Conservation (phyloP, 805 yeast species). For the Candida pini region DNA sequence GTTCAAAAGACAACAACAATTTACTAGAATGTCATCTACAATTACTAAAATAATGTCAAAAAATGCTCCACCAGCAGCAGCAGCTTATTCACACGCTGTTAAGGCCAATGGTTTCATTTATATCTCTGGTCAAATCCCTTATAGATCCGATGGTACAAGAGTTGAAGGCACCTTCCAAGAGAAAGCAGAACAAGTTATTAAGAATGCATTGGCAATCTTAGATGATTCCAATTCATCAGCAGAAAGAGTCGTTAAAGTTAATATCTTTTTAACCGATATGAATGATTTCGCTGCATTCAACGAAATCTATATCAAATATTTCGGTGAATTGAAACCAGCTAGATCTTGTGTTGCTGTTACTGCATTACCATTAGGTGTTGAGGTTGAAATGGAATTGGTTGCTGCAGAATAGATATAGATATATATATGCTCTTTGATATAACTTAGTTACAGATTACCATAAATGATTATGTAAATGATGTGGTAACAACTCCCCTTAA, state of each 20-base stretch:
- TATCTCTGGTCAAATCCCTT: conserved; percentile 94
- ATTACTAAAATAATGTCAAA: conserved; percentile 51
- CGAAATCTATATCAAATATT: conserved; percentile 74
- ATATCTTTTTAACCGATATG: conserved; percentile 89
- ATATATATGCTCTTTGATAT: too few species aligned
- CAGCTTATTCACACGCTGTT: conserved; percentile 93
- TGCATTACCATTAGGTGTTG: conserved; percentile 82
- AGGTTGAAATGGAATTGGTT: conserved; percentile 86
- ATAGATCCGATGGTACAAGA: conserved; percentile 75
- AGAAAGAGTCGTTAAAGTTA: conserved; percentile 81
- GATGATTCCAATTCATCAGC: conserved; percentile 81
- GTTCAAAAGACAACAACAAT: conserved; percentile 12
- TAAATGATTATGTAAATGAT: too few species aligned
- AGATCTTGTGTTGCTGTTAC: conserved; percentile 97
- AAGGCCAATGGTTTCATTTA: conserved; percentile 85
- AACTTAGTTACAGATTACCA: too few species aligned
- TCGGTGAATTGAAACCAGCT: conserved; percentile 81
- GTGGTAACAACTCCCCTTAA: too few species aligned
- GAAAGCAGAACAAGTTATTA: conserved; percentile 69
- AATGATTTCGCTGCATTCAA: conserved; percentile 79
- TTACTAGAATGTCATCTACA: conserved; percentile 30
- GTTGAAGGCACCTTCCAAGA: conserved; percentile 72
- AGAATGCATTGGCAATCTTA: conserved; percentile 65
- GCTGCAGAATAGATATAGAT: too few species aligned
- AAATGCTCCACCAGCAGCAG: conserved; percentile 94